These are phyloP conservation scores for Fusarium torulosum DNA, from an alignment of 2,329 filamentous ascomycete genomes.

Conservation along the genomic window DNA sequence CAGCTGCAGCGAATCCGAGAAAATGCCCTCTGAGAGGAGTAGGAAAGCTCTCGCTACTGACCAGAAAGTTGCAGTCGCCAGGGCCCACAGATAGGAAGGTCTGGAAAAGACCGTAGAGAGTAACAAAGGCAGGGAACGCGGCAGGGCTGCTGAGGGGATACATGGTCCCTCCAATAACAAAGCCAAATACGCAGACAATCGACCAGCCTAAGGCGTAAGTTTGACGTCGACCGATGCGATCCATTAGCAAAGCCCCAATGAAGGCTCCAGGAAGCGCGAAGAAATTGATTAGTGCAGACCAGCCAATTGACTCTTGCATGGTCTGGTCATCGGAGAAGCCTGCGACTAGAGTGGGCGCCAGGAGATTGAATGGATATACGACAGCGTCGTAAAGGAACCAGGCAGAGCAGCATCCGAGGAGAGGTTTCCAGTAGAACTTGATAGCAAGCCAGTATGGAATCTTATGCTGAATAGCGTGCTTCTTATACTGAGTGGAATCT, in stretches of 20 bases:
- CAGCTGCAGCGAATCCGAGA: conserved; percentile 1
- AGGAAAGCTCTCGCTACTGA: conserved; percentile 2
- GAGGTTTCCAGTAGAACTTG: background rate
- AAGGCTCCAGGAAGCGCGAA: background rate
- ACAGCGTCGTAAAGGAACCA: conserved; percentile 12
- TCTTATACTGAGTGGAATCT: background rate
- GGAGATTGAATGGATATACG: background rate
- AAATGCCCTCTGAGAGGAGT: conserved; percentile 1
- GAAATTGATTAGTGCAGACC: background rate
- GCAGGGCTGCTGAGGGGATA: background rate
- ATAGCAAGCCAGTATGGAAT: background rate
- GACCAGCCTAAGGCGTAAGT: background rate
- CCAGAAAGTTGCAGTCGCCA: background rate
- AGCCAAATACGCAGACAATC: background rate
- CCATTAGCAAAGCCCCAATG: background rate
- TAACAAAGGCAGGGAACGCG: background rate
- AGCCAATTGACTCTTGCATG: background rate
- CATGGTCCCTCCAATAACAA: background rate
- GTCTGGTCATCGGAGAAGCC: background rate
- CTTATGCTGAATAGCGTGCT: background rate
- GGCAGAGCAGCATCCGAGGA: background rate
- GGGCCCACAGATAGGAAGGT: background rate
- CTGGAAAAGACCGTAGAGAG: background rate
- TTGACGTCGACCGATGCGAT: background rate
- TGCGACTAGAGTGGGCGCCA: background rate